Base-by-base conservation (phyloP, 805 yeast genomes). In the Teunomyces gatunensis region DNA sequence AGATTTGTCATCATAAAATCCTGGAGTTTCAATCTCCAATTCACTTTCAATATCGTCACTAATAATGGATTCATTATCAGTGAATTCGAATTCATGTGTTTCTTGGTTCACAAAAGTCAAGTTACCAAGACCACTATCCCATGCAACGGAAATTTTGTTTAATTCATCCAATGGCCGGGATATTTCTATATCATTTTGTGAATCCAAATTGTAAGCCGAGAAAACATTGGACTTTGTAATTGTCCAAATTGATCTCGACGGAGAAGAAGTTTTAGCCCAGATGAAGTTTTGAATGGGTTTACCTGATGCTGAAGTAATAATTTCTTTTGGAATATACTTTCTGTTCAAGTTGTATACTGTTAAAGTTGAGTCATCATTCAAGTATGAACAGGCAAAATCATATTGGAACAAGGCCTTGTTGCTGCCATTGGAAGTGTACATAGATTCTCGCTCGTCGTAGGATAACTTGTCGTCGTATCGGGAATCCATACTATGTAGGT, bases 251-350 rank as follows among this genome's bases (percentile, higher is more conserved):
- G 53, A 59, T 29, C 74, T 56, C 1, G 57, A 34, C 5, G 48
- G 49, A 5, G 46, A 39, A 5, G 57, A 44, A 46, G 63, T 61
- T 15, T 51, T 49, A n/a, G 73, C 68, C 78, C 78, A 73, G 7
- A 69, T 60, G 50, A 73, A 73, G 54, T 72, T 73, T 46, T 65
- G 76, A 46, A 69, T 61, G 0, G 77, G 73, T 44, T 65, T 70
- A 13, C 55, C 53, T 1, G 81, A 75, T 25, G 75, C 67, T 27
- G 79, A 73, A 71, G 83, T 82, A 6, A 74, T 61, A 6, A 88
- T 59, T n/a, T 85, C 89, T 7, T 76, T 74, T 0, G 97, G 96
- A 18, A 90, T 78, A 59, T 78, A 85, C 54, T 83, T 87, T 52
- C 96, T 72, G 32, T 76, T 75, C 44, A 89, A 70, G 37, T 83